Evolutionary conservation across 495 filamentous ascomycete species (phyloP), one percentile per base, ranked within the genome.

Genomic region (Xylaria cubensis): DNA sequence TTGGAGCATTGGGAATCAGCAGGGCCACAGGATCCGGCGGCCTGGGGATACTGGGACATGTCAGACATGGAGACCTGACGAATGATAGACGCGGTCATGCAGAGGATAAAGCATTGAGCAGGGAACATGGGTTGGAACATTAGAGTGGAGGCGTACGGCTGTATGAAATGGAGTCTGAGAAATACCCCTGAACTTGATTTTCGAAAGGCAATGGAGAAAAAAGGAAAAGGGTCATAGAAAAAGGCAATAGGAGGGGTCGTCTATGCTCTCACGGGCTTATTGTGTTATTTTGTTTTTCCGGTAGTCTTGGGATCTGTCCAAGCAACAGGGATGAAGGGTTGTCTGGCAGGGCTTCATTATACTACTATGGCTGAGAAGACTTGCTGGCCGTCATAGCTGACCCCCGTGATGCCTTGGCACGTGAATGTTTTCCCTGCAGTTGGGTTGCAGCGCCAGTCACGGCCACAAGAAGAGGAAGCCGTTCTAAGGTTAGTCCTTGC

Each of bases 131-230:
- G 61, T 69, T 73, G 64, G 62, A 69, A 32, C 72, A 71, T 73
- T 73, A 68, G 67, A 69, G 71, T 65, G 71, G 74, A 68, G 72
- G 71, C 71, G 77, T 74, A 76, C 71, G 77, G 75, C 69, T 79
- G 76, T 78, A 79, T 67, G 74, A 68, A 68, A 79, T 76, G 73
- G 59, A 75, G 73, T 69, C 76, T 79, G 63, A 71, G 73, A 71
- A 71, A 79, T 79, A 79, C 77, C 77, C 77, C 69, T 74, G 72
- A 72, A 59, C 41, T 42, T 63, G 74, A 71, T 62, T 53, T 53
- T 64, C 8, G 61, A 66, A 73, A 71, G 72, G 56, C 55, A 74
- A 62, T 74, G 69, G 62, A 73, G 34, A 61, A 67, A 73, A 67
- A 73, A 69, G 67, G 42, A 72, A 78, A 76, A 64, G 59, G 56